A percentile compares a stretch with the other conserved stretches of the same genome.
These are phyloP conservation scores for Exophiala spinifera DNA, from an alignment of 2,329 filamentous ascomycete species.

Conservation along the genomic window DNA sequence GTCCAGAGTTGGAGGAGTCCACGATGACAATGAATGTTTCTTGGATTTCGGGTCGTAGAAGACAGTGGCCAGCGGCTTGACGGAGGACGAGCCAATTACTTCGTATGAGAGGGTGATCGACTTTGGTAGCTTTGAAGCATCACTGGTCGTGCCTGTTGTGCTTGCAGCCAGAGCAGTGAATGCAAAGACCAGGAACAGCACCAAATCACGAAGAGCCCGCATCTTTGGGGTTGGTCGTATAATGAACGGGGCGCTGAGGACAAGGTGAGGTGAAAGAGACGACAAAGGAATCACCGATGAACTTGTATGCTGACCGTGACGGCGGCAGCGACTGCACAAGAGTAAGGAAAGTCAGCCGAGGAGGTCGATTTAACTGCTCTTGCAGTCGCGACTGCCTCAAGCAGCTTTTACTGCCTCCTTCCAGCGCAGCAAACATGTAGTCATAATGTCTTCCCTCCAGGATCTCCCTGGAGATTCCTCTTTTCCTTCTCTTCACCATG, in stretches of 20 bases:
- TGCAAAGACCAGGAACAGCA: constrained; percentile 13
- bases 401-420: constrained; percentile 5
- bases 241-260: neutral
- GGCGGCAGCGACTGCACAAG: neutral
- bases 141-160: constrained; percentile 1
- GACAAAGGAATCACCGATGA: neutral
- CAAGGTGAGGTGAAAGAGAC: neutral
- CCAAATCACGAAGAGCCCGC: constrained; percentile 5
- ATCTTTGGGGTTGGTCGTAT: no score
- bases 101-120: constrained; percentile 29
- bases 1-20: constrained; percentile 35
- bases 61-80: constrained; percentile 37
- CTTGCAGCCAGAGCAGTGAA: constrained; percentile 7
- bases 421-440: constrained; percentile 21
- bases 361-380: neutral
- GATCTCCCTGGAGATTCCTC: constrained; percentile 11
- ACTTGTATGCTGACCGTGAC: neutral
- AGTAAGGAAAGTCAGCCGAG: constrained; percentile 17
- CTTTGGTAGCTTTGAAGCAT: constrained; percentile 20
- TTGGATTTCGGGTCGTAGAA: constrained; percentile 41
- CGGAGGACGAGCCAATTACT: constrained; percentile 23
- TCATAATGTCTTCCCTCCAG: constrained; percentile 22
- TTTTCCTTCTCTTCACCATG: constrained; percentile 7
- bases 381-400: constrained; percentile 7
- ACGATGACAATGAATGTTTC: constrained; percentile 38